Percentiles rank a stretch among this genome's conserved stretches.
Evolutionary conservation across 1,284 basidiomycete genomes (phyloP).

Genomic region (Cutaneotrichosporon daszewskae): DNA sequence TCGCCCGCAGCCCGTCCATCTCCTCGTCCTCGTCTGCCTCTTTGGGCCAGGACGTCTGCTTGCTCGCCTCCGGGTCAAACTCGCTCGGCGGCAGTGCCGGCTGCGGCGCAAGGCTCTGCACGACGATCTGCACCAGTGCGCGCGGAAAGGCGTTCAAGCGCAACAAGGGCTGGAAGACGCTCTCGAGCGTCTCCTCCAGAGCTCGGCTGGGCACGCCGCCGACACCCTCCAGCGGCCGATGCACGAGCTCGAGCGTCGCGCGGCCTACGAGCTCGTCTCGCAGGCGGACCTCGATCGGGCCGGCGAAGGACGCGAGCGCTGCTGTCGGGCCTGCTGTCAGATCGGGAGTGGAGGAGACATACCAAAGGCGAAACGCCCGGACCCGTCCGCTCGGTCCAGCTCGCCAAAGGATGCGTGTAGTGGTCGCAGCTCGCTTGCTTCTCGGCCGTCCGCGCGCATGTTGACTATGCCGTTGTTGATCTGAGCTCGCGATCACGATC

Average conservation of each 20-base stretch:
- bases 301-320: conserved; percentile 49
- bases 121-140: conserved; percentile 59
- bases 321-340: conserved; percentile 38
- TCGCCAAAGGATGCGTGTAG: conserved; percentile 9
- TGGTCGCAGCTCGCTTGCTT: conserved; percentile 6
- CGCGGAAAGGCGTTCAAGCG: conserved; percentile 51
- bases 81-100: conserved; percentile 22
- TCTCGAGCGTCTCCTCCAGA: conserved; percentile 35
- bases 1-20: too few species aligned
- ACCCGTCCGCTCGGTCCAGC: conserved; percentile 45
- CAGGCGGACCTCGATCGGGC: conserved; percentile 53
- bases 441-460: conserved; percentile 16
- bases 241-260: conserved; percentile 52
- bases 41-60: conserved; percentile 1
- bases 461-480: neutral
- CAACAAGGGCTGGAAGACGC: conserved; percentile 46
- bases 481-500: too few species aligned
- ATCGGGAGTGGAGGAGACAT: conserved; percentile 6
- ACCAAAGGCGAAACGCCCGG: conserved; percentile 45
- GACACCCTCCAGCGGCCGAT: conserved; percentile 50
- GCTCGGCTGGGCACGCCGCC: conserved; percentile 46
- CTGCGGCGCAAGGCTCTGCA: conserved; percentile 55
- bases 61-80: neutral
- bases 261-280: conserved; percentile 52
- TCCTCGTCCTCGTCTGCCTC: too few species aligned